phyloP scores from a whole-genome alignment of 805 yeast species.

The Myxozyma melibiosi region DNA sequence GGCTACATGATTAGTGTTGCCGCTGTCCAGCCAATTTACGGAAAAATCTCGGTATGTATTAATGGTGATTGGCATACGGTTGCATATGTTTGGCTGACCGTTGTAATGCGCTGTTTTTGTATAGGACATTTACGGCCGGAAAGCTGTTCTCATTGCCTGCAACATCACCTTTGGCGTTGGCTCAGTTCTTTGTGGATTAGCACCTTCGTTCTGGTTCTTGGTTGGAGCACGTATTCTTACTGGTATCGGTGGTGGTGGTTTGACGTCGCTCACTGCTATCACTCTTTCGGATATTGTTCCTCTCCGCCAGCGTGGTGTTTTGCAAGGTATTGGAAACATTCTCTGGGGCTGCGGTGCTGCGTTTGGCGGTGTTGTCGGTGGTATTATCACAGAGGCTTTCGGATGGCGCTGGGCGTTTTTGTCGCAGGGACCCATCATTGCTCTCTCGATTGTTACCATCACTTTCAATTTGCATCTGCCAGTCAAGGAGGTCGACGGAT shows the following conservation, averaged over 20 bases:
- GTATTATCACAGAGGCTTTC: conserved; percentile 51
- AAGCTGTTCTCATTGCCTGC: conserved; percentile 48
- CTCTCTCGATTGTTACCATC: conserved; percentile 46
- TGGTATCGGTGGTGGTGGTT: conserved; percentile 92
- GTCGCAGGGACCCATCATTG: conserved; percentile 46
- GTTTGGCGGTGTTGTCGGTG: conserved; percentile 62
- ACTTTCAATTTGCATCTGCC: conserved; percentile 29
- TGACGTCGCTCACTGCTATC: conserved; percentile 72
- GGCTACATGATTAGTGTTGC: conserved; percentile 68
- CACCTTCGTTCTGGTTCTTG: conserved; percentile 29
- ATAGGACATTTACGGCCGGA: conserved; percentile 54
- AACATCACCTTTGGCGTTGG: conserved; percentile 53
- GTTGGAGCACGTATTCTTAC: conserved; percentile 60
- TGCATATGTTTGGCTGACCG: background rate
- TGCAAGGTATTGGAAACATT: conserved; percentile 80
- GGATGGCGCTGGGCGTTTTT: conserved; percentile 65
- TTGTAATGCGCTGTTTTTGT: background rate
- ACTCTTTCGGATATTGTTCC: conserved; percentile 77
- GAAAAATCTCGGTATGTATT: conserved; percentile 52
- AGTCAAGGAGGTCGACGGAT: conserved; percentile 26
- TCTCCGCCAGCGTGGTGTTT: conserved; percentile 67
- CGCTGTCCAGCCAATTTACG: conserved; percentile 77
- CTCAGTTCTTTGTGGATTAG: conserved; percentile 53
- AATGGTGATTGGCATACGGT: background rate
- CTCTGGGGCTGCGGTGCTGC: conserved; percentile 78